phyloP scores from a whole-genome alignment of 176 grass and related monocot species.

The Thinopyrum elongatum region DNA sequence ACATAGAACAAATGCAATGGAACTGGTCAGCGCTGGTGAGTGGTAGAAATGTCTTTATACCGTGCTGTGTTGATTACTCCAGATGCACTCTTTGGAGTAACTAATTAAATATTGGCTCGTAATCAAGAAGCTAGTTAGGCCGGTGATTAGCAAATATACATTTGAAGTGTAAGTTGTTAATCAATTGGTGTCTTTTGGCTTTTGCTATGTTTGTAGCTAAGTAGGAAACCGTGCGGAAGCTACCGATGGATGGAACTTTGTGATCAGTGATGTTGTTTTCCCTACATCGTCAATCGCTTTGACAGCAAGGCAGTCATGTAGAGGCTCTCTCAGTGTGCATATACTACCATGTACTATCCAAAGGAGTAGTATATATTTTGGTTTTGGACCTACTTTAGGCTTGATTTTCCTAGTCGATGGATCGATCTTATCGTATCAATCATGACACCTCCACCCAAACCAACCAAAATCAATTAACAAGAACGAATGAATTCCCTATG shows the following conservation, averaged over 20 bases:
- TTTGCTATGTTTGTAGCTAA: not conserved
- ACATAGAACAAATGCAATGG: no score
- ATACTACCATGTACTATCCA: not conserved
- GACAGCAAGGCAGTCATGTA: not conserved
- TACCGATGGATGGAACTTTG: not conserved
- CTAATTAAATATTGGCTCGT: not conserved
- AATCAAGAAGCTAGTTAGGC: not conserved
- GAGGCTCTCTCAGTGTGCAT: not conserved
- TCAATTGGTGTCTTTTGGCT: not conserved
- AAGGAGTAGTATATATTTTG: not conserved
- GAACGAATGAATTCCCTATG: not conserved
- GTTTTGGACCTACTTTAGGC: not conserved
- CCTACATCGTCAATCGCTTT: not conserved
- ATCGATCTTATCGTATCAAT: not conserved
- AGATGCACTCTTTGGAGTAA: no score
- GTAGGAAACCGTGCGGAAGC: not conserved
- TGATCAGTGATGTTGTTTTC: not conserved
- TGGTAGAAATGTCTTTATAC: no score
- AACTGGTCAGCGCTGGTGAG: no score
- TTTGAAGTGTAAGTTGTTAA: not conserved
- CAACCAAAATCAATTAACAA: not conserved
- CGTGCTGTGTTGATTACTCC: no score
- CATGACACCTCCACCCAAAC: not conserved
- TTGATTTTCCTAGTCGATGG: no score
- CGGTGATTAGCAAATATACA: not conserved